Evolutionary conservation across 768 basidiomycete genomes (phyloP).

Genomic region (Mycena metata): DNA sequence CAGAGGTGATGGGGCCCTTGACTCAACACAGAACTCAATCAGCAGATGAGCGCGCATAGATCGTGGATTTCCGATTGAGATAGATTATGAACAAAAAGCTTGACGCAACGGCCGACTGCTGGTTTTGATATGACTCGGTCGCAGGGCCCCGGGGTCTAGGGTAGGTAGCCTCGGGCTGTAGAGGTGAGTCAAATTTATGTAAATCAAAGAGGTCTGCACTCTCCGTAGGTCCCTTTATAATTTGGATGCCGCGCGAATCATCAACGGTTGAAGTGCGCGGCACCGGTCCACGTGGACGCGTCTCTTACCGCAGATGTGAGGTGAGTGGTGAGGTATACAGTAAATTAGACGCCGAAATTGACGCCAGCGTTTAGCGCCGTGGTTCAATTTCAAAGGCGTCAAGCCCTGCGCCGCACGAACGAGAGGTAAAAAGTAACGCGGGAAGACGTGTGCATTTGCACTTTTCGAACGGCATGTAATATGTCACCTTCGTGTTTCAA

Average conservation of each 20-base stretch:
- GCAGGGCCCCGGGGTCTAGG: not conserved
- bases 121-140: not conserved
- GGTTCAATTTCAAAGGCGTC: not conserved
- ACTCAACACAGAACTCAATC: conserved; percentile 10
- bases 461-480: not conserved
- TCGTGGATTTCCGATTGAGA: too few species aligned
- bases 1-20: conserved; percentile 8
- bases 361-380: conserved; percentile 8
- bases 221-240: conserved; percentile 3
- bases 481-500: not conserved
- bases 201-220: conserved; percentile 9
- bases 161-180: conserved; percentile 4
- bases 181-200: conserved; percentile 16
- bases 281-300: conserved; percentile 17
- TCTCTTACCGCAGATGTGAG: too few species aligned
- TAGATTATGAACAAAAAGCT: not conserved
- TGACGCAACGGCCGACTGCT: not conserved
- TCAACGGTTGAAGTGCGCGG: not conserved
- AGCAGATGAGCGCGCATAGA: not conserved
- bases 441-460: not conserved
- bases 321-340: too few species aligned
- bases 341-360: conserved; percentile 13
- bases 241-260: not conserved
- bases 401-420: not conserved
- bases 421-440: not conserved